Evolutionary conservation across 148 eudicot species (phyloP).

Genomic region (Spergularia bocconei): DNA sequence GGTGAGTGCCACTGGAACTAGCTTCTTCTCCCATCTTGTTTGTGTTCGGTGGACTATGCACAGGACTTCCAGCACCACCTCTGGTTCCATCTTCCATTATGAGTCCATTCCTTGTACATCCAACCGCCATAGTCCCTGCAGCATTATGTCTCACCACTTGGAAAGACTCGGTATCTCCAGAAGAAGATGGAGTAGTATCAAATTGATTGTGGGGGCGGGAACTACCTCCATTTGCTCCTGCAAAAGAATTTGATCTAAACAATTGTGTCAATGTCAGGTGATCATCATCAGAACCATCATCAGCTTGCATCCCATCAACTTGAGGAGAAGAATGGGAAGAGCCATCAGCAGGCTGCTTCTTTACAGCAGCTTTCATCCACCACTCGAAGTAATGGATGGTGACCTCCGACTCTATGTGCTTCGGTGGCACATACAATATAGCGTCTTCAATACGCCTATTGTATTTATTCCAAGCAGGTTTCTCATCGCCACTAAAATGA

Average conservation of each 20-base stretch:
- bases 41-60: neutral
- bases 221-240: neutral
- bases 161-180: slow-evolving; percentile 4
- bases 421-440: slow-evolving; percentile 32
- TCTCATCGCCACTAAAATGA: neutral
- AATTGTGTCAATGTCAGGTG: slow-evolving; percentile 13
- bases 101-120: neutral
- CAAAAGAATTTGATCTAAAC: neutral
- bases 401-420: slow-evolving; percentile 29
- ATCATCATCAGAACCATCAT: slow-evolving; percentile 26
- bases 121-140: neutral
- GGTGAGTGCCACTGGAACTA: neutral
- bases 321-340: neutral
- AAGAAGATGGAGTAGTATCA: neutral
- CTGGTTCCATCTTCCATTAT: slow-evolving; percentile 2
- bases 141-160: neutral
- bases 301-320: slow-evolving; percentile 4
- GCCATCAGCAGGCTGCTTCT: neutral
- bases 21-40: neutral
- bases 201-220: neutral
- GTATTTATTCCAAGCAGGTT: slow-evolving; percentile 26
- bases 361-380: slow-evolving; percentile 27
- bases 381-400: slow-evolving; percentile 35
- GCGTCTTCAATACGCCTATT: slow-evolving; percentile 22
- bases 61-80: slow-evolving; percentile 1